Evolutionary conservation across 345 rosid genomes (phyloP), one percentile per base, ranked within the genome.

Genomic region (Theobroma cacao): DNA sequence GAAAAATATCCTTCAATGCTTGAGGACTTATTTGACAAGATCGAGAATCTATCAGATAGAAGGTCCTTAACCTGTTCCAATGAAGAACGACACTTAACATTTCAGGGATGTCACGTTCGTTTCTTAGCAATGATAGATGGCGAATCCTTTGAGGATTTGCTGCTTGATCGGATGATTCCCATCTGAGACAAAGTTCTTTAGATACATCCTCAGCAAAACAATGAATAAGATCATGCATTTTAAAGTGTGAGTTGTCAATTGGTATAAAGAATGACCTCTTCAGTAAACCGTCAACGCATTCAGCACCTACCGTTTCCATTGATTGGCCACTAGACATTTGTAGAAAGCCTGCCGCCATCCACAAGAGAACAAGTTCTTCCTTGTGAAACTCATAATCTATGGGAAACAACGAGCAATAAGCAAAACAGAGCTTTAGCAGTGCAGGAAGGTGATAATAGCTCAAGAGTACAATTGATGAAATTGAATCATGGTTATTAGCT

Each of bases 391-490:
- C 47, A 48, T 40, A 24, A 30, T 22, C 83, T 58, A 68, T 73
- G 14, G 87, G 87, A 24, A 82, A 79, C 26, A 85, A 31, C 1
- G 80, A 69, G 22, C 87, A 87, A 31, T 56, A 80, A 0, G 78
- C 77, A 70, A 82, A 87, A 36, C 88, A 87, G 9, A 63, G 78
- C 61, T 77, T 84, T n/a, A 84, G 24, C 47, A 38, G 77, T 0
- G 79, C 26, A 4, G 87, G 78, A 2, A 87, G 80, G 71, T 53
- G 28, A 17, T 74, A 38, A 40, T 77, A 85, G 41, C 83, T 85
- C 28, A 82, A 62, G 52, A 14, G 30, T 4, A 85, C 79, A 11
- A 75, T 52, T 0, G 64, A 22, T 1, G 77, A 2, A n/a, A 82
- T 63, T 3, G 4, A 45, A 13, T n/a, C n/a, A n/a, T n/a, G n/a